Conservation (phyloP, 352 stramenopile genomes). For the Phytophthora nicotianae region DNA sequence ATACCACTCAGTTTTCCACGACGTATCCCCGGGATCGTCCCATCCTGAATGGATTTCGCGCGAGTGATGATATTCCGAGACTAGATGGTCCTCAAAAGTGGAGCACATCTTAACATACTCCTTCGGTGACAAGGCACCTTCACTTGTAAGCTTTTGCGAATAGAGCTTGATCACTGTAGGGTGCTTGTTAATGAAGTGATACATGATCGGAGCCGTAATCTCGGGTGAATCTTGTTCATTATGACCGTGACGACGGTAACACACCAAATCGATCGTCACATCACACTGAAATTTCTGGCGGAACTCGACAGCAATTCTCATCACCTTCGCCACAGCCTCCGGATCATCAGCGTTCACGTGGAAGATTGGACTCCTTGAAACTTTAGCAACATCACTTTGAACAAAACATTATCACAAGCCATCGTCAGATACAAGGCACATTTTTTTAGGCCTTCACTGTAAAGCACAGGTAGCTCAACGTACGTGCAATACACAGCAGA, state of each 20-base stretch:
- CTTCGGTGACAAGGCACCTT: constrained; percentile 52
- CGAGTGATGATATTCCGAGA: constrained; percentile 76
- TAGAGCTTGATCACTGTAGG: constrained; percentile 83
- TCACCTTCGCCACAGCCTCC: constrained; percentile 90
- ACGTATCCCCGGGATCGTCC: constrained; percentile 72
- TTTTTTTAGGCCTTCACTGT: background rate
- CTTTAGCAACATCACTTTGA: constrained; percentile 96
- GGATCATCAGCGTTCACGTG: constrained; percentile 98
- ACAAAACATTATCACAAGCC: background rate
- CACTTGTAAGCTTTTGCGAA: constrained; percentile 64
- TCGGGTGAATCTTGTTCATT: constrained; percentile 96
- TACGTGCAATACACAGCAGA: constrained; percentile 97
- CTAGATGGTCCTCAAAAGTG: constrained; percentile 68
- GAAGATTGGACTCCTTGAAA: constrained; percentile 94
- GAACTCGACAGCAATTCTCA: constrained; percentile 93
- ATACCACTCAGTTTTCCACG: constrained; percentile 74
- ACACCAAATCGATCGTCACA: constrained; percentile 98
- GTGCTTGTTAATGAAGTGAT: constrained; percentile 90
- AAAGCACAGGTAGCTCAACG: background rate
- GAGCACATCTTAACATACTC: constrained; percentile 61
- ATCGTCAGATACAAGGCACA: constrained; percentile 16
- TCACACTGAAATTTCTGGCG: constrained; percentile 94
- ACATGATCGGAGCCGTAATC: constrained; percentile 91
- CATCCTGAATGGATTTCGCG: constrained; percentile 72
- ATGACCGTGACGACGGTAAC: constrained; percentile 98